phyloP scores from a whole-genome alignment of 768 basidiomycete genomes.

The Mycena pura region DNA sequence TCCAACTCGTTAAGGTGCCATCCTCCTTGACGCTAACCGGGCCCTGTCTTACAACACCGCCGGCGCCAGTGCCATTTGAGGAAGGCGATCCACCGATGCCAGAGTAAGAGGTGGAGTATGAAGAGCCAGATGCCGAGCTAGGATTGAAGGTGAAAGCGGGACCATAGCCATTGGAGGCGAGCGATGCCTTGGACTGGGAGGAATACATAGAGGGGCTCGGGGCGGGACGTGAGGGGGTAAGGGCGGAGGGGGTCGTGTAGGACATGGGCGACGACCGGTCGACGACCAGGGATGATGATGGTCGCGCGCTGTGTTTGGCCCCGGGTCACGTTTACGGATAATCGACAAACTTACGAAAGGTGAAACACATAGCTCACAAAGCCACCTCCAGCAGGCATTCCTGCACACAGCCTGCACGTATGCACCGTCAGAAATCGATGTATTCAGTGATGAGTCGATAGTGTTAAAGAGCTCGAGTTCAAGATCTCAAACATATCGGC shows the following conservation, averaged over 20 bases:
- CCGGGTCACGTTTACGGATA: no score
- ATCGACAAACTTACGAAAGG: no score
- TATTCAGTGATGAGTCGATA: no score
- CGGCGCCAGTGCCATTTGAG: conserved; percentile 50
- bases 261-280: conserved; percentile 21
- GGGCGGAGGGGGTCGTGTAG: conserved; percentile 32
- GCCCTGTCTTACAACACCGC: conserved; percentile 57
- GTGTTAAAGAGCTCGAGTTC: no score
- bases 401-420: no score
- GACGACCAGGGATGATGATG: conserved; percentile 5
- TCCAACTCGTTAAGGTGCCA: conserved; percentile 81
- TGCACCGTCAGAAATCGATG: no score
- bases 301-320: conserved; percentile 5
- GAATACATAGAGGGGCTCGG: conserved; percentile 51
- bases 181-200: conserved; percentile 45
- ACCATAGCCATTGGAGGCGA: conserved; percentile 64
- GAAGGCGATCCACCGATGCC: conserved; percentile 82
- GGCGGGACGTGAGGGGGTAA: conserved; percentile 81
- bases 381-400: no score
- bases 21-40: conserved; percentile 92
- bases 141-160: conserved; percentile 62
- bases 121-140: conserved; percentile 59
- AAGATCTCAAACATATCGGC: no score
- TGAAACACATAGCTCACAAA: no score
- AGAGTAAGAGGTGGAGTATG: conserved; percentile 71